phyloP scores from a whole-genome alignment of 139 green algal genomes.

The Micractinium sp. region DNA sequence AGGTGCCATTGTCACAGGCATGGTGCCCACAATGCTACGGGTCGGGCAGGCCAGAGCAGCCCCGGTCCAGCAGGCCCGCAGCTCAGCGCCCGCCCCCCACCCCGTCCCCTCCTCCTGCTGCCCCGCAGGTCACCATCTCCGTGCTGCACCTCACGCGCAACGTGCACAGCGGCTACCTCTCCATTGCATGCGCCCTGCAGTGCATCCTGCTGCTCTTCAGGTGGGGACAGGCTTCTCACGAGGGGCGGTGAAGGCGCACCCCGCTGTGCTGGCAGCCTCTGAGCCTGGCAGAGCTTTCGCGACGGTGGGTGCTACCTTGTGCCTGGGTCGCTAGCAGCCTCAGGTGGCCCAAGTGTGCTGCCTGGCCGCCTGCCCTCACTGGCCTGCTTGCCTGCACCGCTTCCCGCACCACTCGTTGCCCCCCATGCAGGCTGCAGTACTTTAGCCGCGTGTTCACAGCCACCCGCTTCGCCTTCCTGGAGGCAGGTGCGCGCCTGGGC shows the following conservation, averaged over 20 bases:
- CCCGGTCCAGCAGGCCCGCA: no score
- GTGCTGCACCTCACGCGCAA: slow-evolving; percentile 56
- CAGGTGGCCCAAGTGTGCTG: no score
- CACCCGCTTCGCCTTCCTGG: slow-evolving; percentile 58
- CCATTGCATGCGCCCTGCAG: slow-evolving; percentile 51
- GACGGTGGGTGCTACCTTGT: no score
- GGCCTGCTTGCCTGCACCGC: neutral
- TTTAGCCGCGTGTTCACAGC: slow-evolving; percentile 52
- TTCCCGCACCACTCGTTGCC: neutral
- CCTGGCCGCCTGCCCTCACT: neutral
- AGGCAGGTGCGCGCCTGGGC: neutral
- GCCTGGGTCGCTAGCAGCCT: neutral
- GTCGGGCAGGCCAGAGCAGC: no score
- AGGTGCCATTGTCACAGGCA: neutral
- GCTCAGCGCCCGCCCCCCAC: no score
- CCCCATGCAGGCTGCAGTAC: slow-evolving; percentile 43
- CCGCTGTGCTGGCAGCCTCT: no score
- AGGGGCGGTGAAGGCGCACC: no score
- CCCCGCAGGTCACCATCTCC: slow-evolving; percentile 50
- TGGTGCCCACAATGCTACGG: no score
- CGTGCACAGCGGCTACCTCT: slow-evolving; percentile 41
- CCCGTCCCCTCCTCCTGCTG: neutral
- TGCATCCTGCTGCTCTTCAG: slow-evolving; percentile 62
- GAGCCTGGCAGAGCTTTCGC: no score
- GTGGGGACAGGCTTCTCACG: no score